Conservation (phyloP, 2,329 filamentous ascomycete species). For the Pezicula carpinea region DNA sequence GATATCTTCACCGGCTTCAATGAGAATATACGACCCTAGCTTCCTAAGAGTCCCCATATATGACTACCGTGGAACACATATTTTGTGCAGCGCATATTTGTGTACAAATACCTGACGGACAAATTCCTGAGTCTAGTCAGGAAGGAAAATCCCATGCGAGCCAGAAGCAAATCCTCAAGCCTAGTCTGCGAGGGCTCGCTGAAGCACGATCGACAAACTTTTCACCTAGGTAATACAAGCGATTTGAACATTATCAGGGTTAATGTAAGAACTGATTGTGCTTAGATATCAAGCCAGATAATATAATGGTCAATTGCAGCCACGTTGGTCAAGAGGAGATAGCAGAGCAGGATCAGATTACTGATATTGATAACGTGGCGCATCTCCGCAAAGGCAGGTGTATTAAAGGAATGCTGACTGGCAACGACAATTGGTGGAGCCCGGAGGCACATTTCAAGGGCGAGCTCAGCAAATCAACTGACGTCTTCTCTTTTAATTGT, state of each 20-base stretch:
- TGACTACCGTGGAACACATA: conserved; percentile 3
- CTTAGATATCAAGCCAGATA: conserved; percentile 9
- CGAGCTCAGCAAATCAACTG: conserved; percentile 8
- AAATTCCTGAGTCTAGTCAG: conserved; percentile 6
- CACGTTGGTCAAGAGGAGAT: neutral
- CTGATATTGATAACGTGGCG: conserved; percentile 24
- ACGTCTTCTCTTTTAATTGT: conserved; percentile 8
- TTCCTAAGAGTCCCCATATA: conserved; percentile 10
- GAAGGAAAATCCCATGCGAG: conserved; percentile 4
- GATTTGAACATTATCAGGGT: neutral
- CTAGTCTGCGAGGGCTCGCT: conserved; percentile 4
- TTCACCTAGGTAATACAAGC: conserved; percentile 3
- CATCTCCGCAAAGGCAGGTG: conserved; percentile 28
- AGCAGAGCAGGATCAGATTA: conserved; percentile 5
- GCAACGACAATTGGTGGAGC: conserved; percentile 8
- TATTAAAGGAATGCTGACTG: conserved; percentile 9
- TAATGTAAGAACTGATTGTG: neutral
- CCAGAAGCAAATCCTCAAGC: conserved; percentile 7
- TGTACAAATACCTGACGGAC: conserved; percentile 8
- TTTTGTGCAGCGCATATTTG: conserved; percentile 2
- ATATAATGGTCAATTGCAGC: conserved; percentile 4
- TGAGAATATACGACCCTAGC: conserved; percentile 20
- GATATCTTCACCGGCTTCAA: conserved; percentile 5
- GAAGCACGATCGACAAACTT: conserved; percentile 4
- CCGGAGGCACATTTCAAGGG: conserved; percentile 9